Percentiles rank a stretch among this genome's conserved stretches.
Evolutionary conservation across 352 stramenopile species (phyloP).

Genomic region (Globisporangium yorkense): DNA sequence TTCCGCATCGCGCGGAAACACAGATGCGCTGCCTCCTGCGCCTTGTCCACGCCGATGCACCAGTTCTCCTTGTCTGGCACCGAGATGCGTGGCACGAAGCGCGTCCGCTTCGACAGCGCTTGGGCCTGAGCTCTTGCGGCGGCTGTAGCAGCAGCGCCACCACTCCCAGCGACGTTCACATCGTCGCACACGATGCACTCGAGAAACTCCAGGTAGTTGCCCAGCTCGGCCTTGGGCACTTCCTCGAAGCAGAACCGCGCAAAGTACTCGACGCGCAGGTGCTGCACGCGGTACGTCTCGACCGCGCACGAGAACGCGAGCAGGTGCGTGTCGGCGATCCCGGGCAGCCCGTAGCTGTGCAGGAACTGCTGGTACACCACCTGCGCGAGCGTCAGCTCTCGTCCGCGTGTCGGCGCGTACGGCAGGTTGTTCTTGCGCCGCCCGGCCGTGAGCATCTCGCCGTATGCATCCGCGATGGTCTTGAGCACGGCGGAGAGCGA

Average conservation of each 20-base stretch:
- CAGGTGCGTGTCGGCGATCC: constrained; percentile 77
- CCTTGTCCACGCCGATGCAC: constrained; percentile 57
- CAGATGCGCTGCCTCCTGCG: constrained; percentile 49
- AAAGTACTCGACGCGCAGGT: constrained; percentile 73
- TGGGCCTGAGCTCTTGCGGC: constrained; percentile 1
- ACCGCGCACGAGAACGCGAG: constrained; percentile 67
- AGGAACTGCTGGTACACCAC: constrained; percentile 82
- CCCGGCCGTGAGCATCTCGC: constrained; percentile 58
- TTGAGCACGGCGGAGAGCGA: constrained; percentile 54
- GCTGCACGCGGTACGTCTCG: constrained; percentile 55
- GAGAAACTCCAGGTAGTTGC: constrained; percentile 68
- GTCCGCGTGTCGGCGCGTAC: constrained; percentile 13
- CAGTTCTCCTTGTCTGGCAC: constrained; percentile 72
- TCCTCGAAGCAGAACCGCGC: constrained; percentile 76
- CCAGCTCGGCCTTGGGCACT: constrained; percentile 37
- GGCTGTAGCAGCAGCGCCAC: not conserved
- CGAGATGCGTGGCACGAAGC: constrained; percentile 42
- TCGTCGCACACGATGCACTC: constrained; percentile 71
- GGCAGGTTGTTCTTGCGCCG: constrained; percentile 28
- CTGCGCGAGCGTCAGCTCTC: constrained; percentile 49
- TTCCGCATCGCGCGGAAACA: constrained; percentile 78
- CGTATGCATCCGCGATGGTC: constrained; percentile 68
- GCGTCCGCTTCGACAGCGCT: constrained; percentile 25
- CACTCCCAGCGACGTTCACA: constrained; percentile 6
- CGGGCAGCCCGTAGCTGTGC: constrained; percentile 69